Conservation (phyloP, 129 eudicot species). For the Escallonia herrerae region DNA sequence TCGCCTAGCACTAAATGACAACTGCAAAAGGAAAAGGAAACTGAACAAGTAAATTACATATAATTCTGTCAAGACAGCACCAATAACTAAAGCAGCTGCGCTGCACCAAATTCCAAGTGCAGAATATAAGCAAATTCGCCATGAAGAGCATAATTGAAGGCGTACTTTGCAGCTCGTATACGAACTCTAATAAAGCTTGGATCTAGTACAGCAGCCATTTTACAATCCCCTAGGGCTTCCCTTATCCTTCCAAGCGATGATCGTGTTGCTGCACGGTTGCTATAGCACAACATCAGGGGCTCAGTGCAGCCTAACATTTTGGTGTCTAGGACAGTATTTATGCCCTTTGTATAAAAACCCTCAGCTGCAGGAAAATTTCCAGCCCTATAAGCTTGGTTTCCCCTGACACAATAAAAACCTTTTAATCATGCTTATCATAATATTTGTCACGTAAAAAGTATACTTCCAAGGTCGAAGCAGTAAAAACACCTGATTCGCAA, state of each 20-base stretch:
- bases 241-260: constrained; percentile 87
- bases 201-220: constrained; percentile 53
- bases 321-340: constrained; percentile 29
- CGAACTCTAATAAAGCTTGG: constrained; percentile 60
- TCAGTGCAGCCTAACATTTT: constrained; percentile 28
- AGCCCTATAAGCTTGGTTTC: constrained; percentile 81
- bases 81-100: too few species aligned
- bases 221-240: constrained; percentile 85
- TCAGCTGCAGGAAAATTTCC: constrained; percentile 76
- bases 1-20: constrained; percentile 85
- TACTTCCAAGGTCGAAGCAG: background rate
- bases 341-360: constrained; percentile 71
- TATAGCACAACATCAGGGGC: constrained; percentile 84
- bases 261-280: constrained; percentile 95
- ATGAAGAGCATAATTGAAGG: background rate
- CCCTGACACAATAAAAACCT: constrained; percentile 47
- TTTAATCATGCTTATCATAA: background rate
- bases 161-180: constrained; percentile 94
- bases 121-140: too few species aligned
- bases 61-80: background rate
- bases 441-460: background rate
- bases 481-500: constrained; percentile 75
- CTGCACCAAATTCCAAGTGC: too few species aligned
- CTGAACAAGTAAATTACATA: background rate
- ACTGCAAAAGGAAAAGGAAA: constrained; percentile 26